Base-by-base conservation (phyloP, 2,329 filamentous ascomycete species). In the Hypocrella siamensis region DNA sequence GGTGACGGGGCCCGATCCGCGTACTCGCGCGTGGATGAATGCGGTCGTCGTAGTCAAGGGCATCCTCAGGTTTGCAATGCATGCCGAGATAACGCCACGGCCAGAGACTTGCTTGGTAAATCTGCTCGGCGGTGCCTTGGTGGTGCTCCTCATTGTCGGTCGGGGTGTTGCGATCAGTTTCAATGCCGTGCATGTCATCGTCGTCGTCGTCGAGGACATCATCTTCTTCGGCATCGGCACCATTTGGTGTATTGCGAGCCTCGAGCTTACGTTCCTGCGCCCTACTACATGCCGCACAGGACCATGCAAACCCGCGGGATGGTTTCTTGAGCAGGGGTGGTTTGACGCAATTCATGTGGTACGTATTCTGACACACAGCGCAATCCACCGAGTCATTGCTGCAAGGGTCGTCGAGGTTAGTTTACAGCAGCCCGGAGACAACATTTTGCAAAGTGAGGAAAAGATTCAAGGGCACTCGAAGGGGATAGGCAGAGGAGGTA, bases 331-430 rank as follows among this genome's bases (percentile, higher is more conserved):
- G 68, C 39, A 98, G 57, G 24, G 86, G 84, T 26, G 90, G 90
- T 38, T 80, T 79, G 35, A 98, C 90, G 54, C 90, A 98, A 47
- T 86, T 83, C 88, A 98, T 96, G 61, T 98, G 90, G 58, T 94
- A 98, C 11, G 88, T 96, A 53, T 85, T 78, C 49, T 78, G 73
- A 56, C 90, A 98, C 34, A 94, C 85, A 28, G 88, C 90, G 54
- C 90, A 98, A 53, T 96, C 88, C 17, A 96, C 90, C 25, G 90
- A 96, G 58, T 96, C 84, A 52, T 82, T 79, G 47, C 83, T 92
- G 48, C 5, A 28, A 14, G 16, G 11, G 10, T 27, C 30, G 21
- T 4, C 24, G 10, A 30, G 19, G 28, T 26, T 19, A 31, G 21
- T 15, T 9, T 12, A 14, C 19, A 26, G 19, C 29, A 27, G 14